Evolutionary conservation across 371 early-diverging fungal genomes (phyloP).

Genomic region (Blastocladiella emersonii): DNA sequence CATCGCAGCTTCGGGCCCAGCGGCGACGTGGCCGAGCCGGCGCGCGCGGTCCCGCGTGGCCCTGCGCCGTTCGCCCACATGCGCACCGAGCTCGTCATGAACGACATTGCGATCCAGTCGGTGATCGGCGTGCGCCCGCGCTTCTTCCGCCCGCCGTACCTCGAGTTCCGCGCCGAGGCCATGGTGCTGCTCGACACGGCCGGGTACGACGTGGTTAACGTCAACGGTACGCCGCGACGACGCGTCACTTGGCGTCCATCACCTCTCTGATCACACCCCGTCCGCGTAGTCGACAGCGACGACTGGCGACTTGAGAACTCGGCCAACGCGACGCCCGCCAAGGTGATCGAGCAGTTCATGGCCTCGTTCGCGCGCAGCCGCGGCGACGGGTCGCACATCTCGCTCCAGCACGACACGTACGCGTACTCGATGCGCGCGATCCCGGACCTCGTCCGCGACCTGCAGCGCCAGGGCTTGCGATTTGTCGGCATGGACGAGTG

Average conservation of each 20-base stretch:
- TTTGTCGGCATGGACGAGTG: background rate
- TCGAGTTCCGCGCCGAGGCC: background rate
- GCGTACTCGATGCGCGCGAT: background rate
- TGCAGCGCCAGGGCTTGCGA: background rate
- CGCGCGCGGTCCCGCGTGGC: background rate
- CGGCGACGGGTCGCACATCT: background rate
- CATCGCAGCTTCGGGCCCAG: background rate
- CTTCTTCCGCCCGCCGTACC: constrained; percentile 1
- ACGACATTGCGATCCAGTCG: background rate
- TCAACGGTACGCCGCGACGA: background rate
- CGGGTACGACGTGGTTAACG: background rate
- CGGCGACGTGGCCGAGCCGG: background rate
- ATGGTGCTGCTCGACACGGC: background rate
- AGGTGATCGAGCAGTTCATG: background rate
- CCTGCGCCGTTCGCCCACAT: background rate
- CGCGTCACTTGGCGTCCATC: background rate
- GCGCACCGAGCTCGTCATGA: background rate
- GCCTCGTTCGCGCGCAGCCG: background rate
- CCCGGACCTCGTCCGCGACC: background rate
- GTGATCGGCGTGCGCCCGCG: background rate
- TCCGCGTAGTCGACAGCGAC: background rate
- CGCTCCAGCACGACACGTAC: background rate
- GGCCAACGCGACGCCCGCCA: background rate
- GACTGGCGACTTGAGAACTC: background rate
- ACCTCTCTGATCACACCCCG: background rate